These are phyloP conservation scores for Botrytis byssoidea DNA, from an alignment of 2,329 filamentous ascomycete genomes.

Conservation along the genomic window DNA sequence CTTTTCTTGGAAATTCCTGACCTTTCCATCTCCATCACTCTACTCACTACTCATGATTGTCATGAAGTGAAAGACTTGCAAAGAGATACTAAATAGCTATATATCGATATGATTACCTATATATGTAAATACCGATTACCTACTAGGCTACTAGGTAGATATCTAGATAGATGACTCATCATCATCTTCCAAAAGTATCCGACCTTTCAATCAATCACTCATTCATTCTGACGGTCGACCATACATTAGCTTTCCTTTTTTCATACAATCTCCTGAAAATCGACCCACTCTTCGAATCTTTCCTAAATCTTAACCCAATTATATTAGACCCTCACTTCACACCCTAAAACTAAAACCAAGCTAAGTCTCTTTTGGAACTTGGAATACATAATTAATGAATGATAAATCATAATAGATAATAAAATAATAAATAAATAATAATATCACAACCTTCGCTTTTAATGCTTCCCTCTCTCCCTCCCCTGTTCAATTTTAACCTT, in stretches of 20 bases:
- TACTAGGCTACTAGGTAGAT: too few species aligned
- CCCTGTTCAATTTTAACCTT: conserved; percentile 3
- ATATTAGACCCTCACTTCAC: not conserved
- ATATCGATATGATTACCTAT: not conserved
- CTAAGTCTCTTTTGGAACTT: not conserved
- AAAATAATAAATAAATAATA: not conserved
- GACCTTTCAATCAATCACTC: not conserved
- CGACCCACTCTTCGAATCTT: not conserved
- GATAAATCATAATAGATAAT: not conserved
- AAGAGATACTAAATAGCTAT: not conserved
- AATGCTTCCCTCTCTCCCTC: not conserved
- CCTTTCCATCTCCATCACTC: not conserved
- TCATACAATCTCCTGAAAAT: not conserved
- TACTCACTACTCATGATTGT: not conserved
- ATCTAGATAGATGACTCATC: too few species aligned
- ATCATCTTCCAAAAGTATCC: not conserved
- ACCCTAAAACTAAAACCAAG: not conserved
- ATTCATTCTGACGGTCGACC: not conserved
- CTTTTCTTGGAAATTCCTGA: too few species aligned
- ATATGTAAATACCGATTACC: too few species aligned
- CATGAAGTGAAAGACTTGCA: not conserved
- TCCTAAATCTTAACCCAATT: not conserved
- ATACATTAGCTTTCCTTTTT: not conserved
- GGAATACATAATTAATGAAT: not conserved
- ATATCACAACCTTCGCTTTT: not conserved